phyloP scores from a whole-genome alignment of 2,329 filamentous ascomycete species.

The Esteya vermicola region DNA sequence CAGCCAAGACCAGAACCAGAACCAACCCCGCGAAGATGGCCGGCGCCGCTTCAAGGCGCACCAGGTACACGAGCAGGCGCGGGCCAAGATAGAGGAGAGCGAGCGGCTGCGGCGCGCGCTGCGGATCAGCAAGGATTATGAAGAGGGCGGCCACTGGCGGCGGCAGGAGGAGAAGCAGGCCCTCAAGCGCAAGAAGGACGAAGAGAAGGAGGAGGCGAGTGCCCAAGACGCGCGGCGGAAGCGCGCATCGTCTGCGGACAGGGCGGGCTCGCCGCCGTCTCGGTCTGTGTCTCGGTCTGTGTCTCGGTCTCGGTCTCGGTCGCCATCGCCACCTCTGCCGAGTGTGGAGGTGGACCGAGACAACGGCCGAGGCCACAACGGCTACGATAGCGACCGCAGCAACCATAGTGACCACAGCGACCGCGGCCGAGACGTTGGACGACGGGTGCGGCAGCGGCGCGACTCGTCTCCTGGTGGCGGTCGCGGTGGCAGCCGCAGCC shows the following conservation, averaged over 20 bases:
- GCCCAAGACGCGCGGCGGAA: neutral
- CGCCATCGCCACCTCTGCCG: neutral
- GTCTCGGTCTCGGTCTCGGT: too few species aligned
- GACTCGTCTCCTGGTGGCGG: neutral
- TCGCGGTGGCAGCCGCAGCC: slow-evolving; percentile 1
- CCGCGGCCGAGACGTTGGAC: neutral
- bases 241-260: too few species aligned
- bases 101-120: slow-evolving; percentile 75
- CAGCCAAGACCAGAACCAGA: slow-evolving; percentile 18
- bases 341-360: neutral
- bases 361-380: neutral
- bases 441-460: neutral
- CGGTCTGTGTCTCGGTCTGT: too few species aligned
- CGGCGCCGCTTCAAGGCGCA: slow-evolving; percentile 63
- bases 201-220: neutral
- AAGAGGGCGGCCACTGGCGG: slow-evolving; percentile 77
- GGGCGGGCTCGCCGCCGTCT: too few species aligned
- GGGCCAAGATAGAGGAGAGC: slow-evolving; percentile 92
- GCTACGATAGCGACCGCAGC: neutral
- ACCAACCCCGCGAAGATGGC: slow-evolving; percentile 5
- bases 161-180: slow-evolving; percentile 56
- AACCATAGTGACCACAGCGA: neutral
- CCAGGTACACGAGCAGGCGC: slow-evolving; percentile 90
- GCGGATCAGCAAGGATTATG: slow-evolving; percentile 73
- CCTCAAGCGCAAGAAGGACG: slow-evolving; percentile 22